Conservation (phyloP, 2,329 filamentous ascomycete genomes). For the Zymoseptoria crescenta region DNA sequence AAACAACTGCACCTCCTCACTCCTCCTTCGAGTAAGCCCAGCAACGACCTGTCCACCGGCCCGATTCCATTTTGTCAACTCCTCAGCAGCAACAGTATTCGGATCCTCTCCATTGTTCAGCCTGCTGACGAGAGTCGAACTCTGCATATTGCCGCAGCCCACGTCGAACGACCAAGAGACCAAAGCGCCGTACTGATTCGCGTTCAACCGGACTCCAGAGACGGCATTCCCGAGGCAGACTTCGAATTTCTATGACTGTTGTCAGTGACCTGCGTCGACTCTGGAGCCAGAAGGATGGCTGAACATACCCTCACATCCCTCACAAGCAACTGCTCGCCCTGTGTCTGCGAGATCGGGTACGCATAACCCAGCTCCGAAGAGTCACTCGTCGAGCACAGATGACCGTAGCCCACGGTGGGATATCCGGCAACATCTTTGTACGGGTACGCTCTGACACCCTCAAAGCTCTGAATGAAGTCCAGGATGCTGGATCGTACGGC, state of each 20-base stretch:
- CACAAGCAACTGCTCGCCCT: constrained; percentile 5
- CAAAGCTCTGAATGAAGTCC: constrained; percentile 9
- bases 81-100: constrained; percentile 5
- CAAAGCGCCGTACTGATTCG: constrained; percentile 8
- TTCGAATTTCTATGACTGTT: constrained; percentile 2
- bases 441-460: constrained; percentile 3
- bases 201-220: constrained; percentile 6
- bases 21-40: constrained; percentile 4
- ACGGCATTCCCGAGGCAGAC: constrained; percentile 5
- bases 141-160: constrained; percentile 9
- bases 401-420: constrained; percentile 7
- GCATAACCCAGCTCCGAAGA: constrained; percentile 5
- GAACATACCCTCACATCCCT: constrained; percentile 1
- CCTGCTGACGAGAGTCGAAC: constrained; percentile 6
- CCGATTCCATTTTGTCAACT: constrained; percentile 9
- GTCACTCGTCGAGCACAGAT: constrained; percentile 4
- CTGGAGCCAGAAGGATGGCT: not conserved
- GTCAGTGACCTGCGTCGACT: not conserved
- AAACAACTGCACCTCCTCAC: constrained; percentile 7
- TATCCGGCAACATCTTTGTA: constrained; percentile 7
- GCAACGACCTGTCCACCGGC: constrained; percentile 5
- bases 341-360: constrained; percentile 3
- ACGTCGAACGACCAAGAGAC: constrained; percentile 10
- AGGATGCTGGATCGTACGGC: constrained; percentile 4
- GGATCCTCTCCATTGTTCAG: constrained; percentile 7